Evolutionary conservation across 306 rosid species (phyloP), one percentile per base, ranked within the genome.

Genomic region (Benincasa hispida): DNA sequence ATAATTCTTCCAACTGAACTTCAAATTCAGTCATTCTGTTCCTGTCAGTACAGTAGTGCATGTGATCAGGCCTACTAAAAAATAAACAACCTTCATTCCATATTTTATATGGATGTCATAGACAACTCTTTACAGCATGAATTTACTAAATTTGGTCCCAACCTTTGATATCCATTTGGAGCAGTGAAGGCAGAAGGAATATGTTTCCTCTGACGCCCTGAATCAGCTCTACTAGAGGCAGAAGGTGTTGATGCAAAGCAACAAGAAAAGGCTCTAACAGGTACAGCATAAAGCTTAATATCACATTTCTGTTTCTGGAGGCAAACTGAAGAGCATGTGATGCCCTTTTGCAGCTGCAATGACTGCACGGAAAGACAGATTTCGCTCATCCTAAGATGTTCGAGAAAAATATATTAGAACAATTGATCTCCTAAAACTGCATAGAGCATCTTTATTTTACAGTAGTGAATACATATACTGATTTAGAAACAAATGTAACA

Each of bases 1-100:
- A 87, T 48, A 94, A 85, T 70, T 91, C 98, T 58, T 90, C 89
- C 84, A 94, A 83, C 27, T 91, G 87, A 58, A 79, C 79, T 86
- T 89, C 98, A 63, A 86, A 82, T 80, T 84, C 68, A 42, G 25
- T 42, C 35, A 61, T 69, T 65, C 78, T 53, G 50, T 57, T 77
- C 69, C 82, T 80, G 78, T 67, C 79, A 32, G 79, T 74, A 48
- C 22, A 9, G 34, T 75, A 66, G 83, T 76, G 76, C 60, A 69
- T 78, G 79, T 62, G 53, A 73, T 84, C 81, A 41, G 83, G 62
- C 77, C 87, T 76, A 76, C 50, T 77, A 86, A 76, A 72, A 6
- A 72, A 4, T 2, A 17, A 42, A 68, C 35, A 68, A 21, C 28
- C 75, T 12, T 47, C 13, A 15, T 70, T 70, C 57, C 24, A 25